Percentiles rank a stretch among this genome's conserved stretches.
Conservation (phyloP, 768 basidiomycete species). For the Boletus bicolor region DNA sequence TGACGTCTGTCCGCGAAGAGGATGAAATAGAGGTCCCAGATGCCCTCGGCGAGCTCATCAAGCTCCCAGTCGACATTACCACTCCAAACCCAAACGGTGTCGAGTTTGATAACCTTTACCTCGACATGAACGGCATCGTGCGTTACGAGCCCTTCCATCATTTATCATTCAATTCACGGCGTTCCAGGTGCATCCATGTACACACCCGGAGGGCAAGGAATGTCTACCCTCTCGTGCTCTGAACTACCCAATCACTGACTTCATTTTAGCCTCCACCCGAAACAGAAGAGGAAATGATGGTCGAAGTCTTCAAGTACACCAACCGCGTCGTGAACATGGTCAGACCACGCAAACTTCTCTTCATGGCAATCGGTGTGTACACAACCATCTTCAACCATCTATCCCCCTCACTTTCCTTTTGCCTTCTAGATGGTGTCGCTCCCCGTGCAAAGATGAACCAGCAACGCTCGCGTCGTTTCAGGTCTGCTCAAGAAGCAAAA, state of each 20-base stretch:
- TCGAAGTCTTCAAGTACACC: constrained; percentile 94
- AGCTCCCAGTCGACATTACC: constrained; percentile 76
- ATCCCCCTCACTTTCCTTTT: constrained; percentile 1
- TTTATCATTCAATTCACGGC: not conserved
- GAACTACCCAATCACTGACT: not conserved
- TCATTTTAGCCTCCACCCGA: constrained; percentile 79
- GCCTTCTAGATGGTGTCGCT: constrained; percentile 80
- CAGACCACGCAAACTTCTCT: constrained; percentile 88
- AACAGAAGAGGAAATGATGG: constrained; percentile 99
- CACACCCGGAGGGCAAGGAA: constrained; percentile 96
- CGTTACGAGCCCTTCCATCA: constrained; percentile 20
- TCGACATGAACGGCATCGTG: constrained; percentile 99
- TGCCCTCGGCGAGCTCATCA: constrained; percentile 62
- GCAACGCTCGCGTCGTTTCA: constrained; percentile 94
- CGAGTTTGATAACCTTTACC: constrained; percentile 95
- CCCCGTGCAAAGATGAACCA: constrained; percentile 99
- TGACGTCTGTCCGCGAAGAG: constrained; percentile 79
- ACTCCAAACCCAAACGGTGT: constrained; percentile 89
- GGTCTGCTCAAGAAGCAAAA: constrained; percentile 90
- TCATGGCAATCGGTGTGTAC: constrained; percentile 93
- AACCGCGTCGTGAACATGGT: constrained; percentile 97
- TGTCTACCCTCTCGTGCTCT: constrained; percentile 10
- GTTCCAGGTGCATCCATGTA: constrained; percentile 91
- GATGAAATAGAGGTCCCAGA: constrained; percentile 68
- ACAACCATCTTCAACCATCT: not conserved